These are phyloP conservation scores for Bruguiera parviflora DNA, from an alignment of 345 rosid genomes.

Conservation along the genomic window DNA sequence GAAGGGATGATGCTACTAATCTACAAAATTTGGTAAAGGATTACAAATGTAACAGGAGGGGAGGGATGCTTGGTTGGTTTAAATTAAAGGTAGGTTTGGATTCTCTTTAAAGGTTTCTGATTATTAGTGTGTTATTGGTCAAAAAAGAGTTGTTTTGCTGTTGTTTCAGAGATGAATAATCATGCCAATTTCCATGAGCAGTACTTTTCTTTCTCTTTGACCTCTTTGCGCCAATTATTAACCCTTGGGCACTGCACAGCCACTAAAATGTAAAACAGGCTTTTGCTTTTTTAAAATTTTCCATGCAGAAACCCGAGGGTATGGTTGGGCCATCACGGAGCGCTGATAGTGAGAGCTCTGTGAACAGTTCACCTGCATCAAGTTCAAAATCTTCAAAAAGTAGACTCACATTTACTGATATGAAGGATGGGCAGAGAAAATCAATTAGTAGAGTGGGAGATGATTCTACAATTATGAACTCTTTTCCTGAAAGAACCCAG, in stretches of 20 bases:
- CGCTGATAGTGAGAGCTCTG: constrained; percentile 59
- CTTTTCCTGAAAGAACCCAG: constrained; percentile 64
- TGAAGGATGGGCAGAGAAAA: constrained; percentile 48
- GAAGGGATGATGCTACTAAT: constrained; percentile 48
- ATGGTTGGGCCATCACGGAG: constrained; percentile 41
- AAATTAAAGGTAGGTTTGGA: constrained; percentile 54
- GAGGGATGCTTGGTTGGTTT: constrained; percentile 96
- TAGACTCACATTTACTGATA: constrained; percentile 34
- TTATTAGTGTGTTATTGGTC: background rate
- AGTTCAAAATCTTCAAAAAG: constrained; percentile 53
- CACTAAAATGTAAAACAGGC: too few species aligned
- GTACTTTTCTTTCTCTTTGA: too few species aligned
- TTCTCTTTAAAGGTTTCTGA: background rate
- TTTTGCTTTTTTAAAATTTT: constrained; percentile 11
- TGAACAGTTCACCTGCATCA: constrained; percentile 64
- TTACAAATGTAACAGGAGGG: constrained; percentile 53
- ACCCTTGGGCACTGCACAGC: too few species aligned
- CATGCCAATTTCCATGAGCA: too few species aligned
- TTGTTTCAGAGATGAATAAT: background rate
- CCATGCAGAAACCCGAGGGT: constrained; percentile 71
- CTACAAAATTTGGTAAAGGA: constrained; percentile 72
- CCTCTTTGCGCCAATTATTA: too few species aligned
- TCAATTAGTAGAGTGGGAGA: constrained; percentile 52
- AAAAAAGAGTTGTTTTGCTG: background rate
- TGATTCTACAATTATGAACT: constrained; percentile 36